These are phyloP conservation scores for Cyanodermella asteris DNA, from an alignment of 2,329 filamentous ascomycete genomes.

Conservation along the genomic window DNA sequence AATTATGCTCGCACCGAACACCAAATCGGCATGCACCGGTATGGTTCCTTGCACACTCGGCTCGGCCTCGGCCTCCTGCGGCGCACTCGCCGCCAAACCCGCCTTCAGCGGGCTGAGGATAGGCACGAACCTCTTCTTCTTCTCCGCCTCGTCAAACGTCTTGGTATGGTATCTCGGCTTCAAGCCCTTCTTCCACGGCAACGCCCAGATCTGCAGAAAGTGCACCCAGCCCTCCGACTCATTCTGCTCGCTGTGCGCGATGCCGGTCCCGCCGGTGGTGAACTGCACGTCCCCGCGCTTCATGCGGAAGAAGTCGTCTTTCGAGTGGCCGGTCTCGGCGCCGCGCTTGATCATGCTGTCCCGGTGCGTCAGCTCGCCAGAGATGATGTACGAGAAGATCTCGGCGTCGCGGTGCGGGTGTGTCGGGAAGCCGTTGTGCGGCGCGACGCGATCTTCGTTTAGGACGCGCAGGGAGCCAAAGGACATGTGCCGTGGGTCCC, in stretches of 20 bases:
- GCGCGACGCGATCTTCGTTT: conserved; percentile 67
- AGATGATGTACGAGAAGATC: conserved; percentile 77
- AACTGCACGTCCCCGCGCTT: conserved; percentile 70
- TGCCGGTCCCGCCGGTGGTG: conserved; percentile 62
- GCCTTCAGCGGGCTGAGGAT: conserved; percentile 57
- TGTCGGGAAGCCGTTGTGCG: conserved; percentile 57
- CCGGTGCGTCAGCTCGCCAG: conserved; percentile 66
- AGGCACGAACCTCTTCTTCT: conserved; percentile 46
- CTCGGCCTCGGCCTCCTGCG: conserved; percentile 41
- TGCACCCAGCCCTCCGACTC: conserved; percentile 50
- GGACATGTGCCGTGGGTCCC: conserved; percentile 41
- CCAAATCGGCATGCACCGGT: conserved; percentile 63
- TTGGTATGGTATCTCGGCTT: conserved; percentile 56
- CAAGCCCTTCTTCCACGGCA: conserved; percentile 53
- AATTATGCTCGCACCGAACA: conserved; percentile 61
- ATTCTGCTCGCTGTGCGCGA: conserved; percentile 68
- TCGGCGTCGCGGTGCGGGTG: conserved; percentile 73
- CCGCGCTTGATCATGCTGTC: conserved; percentile 58
- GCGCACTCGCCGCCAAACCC: conserved; percentile 36
- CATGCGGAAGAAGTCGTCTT: conserved; percentile 47
- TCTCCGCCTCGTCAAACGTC: conserved; percentile 49
- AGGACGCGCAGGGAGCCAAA: conserved; percentile 66
- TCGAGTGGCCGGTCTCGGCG: conserved; percentile 24
- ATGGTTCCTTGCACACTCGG: conserved; percentile 46
- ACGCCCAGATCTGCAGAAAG: conserved; percentile 75